Percentiles rank a stretch among this genome's conserved stretches.
phyloP scores from a whole-genome alignment of 768 basidiomycete genomes.

The Suillus luteus region DNA sequence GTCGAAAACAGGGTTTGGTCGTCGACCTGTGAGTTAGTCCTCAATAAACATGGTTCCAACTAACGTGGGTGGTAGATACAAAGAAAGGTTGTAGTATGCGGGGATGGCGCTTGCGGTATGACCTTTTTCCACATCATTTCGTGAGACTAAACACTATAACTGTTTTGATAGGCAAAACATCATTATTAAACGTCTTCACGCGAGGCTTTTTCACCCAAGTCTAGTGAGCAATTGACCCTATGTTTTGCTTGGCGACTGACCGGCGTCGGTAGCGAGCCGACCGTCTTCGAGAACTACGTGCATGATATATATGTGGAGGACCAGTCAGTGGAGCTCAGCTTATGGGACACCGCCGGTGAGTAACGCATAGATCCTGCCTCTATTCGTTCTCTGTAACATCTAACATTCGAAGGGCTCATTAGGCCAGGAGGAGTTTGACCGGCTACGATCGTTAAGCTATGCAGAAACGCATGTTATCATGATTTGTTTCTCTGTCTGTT shows the following conservation, averaged over 20 bases:
- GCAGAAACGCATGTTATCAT: conserved; percentile 96
- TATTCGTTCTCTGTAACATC: conserved; percentile 22
- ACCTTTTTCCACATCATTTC: conserved; percentile 16
- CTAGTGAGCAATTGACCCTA: conserved; percentile 57
- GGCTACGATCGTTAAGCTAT: conserved; percentile 91
- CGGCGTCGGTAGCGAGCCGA: conserved; percentile 65
- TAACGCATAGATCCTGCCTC: conserved; percentile 4
- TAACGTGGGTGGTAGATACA: conserved; percentile 39
- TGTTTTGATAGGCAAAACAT: conserved; percentile 65
- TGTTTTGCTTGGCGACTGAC: conserved; percentile 7
- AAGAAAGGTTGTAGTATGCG: conserved; percentile 85
- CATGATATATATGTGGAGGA: conserved; percentile 88
- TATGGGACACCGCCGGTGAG: conserved; percentile 97
- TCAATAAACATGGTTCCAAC: conserved; percentile 15
- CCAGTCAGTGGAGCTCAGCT: conserved; percentile 82
- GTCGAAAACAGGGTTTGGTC: conserved; percentile 54
- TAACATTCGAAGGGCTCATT: conserved; percentile 36
- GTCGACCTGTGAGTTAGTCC: conserved; percentile 32
- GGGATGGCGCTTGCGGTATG: conserved; percentile 93
- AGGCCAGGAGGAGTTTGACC: conserved; percentile 97
- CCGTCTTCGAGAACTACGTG: conserved; percentile 97
- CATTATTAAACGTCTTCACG: conserved; percentile 85
- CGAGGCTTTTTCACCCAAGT: conserved; percentile 93
- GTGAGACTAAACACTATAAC: not conserved
- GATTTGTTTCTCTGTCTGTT: conserved; percentile 89